Base-by-base conservation (phyloP, 768 basidiomycete species). In the Russula emetica region DNA sequence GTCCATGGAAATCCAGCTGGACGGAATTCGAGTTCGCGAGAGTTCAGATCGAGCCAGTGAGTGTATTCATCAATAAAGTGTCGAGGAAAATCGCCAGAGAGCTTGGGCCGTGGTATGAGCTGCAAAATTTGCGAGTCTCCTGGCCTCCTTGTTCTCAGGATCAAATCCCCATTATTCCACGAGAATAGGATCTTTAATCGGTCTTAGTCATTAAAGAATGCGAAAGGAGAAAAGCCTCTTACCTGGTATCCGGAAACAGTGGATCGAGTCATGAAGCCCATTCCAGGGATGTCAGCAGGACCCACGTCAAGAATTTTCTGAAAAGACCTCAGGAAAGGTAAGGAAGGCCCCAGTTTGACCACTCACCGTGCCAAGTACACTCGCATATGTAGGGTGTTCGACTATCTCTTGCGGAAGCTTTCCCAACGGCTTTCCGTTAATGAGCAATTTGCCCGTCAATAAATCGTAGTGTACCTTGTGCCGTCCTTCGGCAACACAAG, bases 341-440 rank as follows among this genome's bases (percentile, higher is more conserved):
- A 10, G 14, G 11, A 22, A 5, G 1, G 36, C n/a, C 11, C 7
- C 5, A n/a, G 3, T 7, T 26, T 24, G 26, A 53, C 8, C 3
- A 30, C 61, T 49, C 55, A 65, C 79, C 11, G 72, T 44, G 34
- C 73, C 72, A 49, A 83, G 75, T n/a, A 80, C 61, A 8, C 72
- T 69, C 16, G 50, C 51, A 60, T 79, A 82, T 2, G 72, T 67
- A 1, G 72, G 34, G 66, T 81, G 74, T 0, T 28, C 53, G 2
- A 69, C 47, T 32, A 82, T 77, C 0, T 66, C 62, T 9, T 47
- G 32, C 0, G 81, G 78, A 16, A 82, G 73, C 26, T 72, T 74
- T 20, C 78, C 76, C 10, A 78, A 60, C 1, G 76, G 72, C 61
- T 74, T 74, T 8, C 80, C 81, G 13, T 78, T 69, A 11, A 83